These are phyloP conservation scores for Salix dunnii DNA, from an alignment of 345 rosid species.

Conservation along the genomic window DNA sequence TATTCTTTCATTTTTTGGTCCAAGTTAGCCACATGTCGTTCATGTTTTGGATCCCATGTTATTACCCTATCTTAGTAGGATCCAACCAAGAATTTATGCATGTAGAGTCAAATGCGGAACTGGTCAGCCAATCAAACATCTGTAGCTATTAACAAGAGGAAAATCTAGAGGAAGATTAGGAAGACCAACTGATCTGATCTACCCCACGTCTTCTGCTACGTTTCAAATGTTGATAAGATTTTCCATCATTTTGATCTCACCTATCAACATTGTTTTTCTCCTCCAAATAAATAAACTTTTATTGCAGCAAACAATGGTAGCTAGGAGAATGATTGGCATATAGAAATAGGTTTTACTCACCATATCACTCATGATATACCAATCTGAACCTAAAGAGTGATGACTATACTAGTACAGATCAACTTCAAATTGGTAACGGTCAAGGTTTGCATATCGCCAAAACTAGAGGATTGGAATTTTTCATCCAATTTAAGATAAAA, in stretches of 20 bases:
- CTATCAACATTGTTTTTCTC: not conserved
- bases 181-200: too few relatives aligned
- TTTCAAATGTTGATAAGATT: not conserved
- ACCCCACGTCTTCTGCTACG: too few relatives aligned
- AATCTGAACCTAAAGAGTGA: not conserved
- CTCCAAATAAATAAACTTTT: too few relatives aligned
- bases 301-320: not conserved
- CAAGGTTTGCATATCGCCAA: not conserved
- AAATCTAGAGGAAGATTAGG: not conserved
- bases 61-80: not conserved
- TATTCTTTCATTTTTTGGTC: too few relatives aligned
- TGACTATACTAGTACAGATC: not conserved
- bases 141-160: not conserved
- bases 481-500: too few relatives aligned
- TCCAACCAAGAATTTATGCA: not conserved
- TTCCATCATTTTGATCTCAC: not conserved
- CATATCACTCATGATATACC: not conserved
- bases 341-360: not conserved
- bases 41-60: conserved; percentile 36
- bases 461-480: too few relatives aligned
- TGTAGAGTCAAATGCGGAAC: not conserved
- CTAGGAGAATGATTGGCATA: not conserved
- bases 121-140: not conserved
- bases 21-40: conserved; percentile 20
- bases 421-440: not conserved